These are phyloP conservation scores for Aspergillus sp. DNA, from an alignment of 2,329 filamentous ascomycete species.

Conservation along the genomic window DNA sequence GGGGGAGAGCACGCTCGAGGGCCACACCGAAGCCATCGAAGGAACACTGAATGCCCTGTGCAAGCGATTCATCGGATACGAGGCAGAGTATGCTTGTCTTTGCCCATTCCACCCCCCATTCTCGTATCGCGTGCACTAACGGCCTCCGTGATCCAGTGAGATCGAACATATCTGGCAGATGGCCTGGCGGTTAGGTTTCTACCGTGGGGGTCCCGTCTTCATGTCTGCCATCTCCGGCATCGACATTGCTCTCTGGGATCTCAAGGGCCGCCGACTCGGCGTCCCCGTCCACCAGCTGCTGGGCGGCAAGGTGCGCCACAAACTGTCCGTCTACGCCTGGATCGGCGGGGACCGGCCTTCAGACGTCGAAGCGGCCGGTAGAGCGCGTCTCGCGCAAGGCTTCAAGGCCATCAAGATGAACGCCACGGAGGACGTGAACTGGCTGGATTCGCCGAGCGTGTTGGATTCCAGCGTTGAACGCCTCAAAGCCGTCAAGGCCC, in stretches of 20 bases:
- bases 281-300: constrained; percentile 72
- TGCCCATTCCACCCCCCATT: neutral
- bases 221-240: constrained; percentile 76
- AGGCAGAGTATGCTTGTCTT: constrained; percentile 62
- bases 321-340: constrained; percentile 72
- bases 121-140: neutral
- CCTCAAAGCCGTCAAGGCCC: constrained; percentile 64
- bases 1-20: constrained; percentile 73
- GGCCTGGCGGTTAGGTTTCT: constrained; percentile 69
- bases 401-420: constrained; percentile 68
- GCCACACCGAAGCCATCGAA: constrained; percentile 70
- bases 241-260: constrained; percentile 77
- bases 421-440: constrained; percentile 70
- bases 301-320: constrained; percentile 68
- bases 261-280: constrained; percentile 63
- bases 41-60: constrained; percentile 67
- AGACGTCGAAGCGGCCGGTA: constrained; percentile 63
- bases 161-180: constrained; percentile 81
- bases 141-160: constrained; percentile 48
- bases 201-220: constrained; percentile 73
- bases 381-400: constrained; percentile 39
- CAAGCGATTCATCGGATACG: constrained; percentile 60
- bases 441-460: constrained; percentile 68
- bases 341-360: constrained; percentile 71
- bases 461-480: constrained; percentile 65